Evolutionary conservation across 139 green algal genomes (phyloP).

Genomic region (Tetraselmis chui): DNA sequence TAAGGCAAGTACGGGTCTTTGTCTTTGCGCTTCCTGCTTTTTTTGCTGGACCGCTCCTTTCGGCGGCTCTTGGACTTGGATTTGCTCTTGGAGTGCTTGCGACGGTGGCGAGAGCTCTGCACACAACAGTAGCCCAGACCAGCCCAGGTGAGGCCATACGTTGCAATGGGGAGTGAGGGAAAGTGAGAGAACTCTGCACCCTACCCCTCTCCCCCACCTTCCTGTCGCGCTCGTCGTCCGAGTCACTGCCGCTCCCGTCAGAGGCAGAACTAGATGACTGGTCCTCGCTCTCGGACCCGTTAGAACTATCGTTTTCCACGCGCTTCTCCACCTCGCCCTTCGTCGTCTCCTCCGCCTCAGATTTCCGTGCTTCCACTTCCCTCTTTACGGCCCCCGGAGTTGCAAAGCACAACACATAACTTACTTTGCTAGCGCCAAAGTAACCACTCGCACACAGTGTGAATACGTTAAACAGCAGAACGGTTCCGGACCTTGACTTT

Average conservation of each 20-base stretch:
- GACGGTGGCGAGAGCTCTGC: not conserved
- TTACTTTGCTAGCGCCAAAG: too few species aligned
- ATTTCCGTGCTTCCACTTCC: too few species aligned
- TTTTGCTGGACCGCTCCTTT: conserved; percentile 4
- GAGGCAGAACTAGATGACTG: not conserved
- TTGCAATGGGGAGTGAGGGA: too few species aligned
- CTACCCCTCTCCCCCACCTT: not conserved
- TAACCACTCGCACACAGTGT: too few species aligned
- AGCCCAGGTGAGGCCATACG: too few species aligned
- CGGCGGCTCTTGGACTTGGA: conserved; percentile 5
- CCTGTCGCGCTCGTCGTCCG: conserved; percentile 6
- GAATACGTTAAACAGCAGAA: too few species aligned
- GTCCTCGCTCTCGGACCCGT: not conserved
- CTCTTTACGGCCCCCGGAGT: too few species aligned
- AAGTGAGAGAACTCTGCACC: too few species aligned
- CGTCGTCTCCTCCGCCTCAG: conserved; percentile 17
- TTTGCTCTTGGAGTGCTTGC: not conserved
- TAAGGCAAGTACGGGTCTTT: too few species aligned
- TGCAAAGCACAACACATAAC: too few species aligned
- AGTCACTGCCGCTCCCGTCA: conserved; percentile 12
- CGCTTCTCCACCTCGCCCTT: conserved; percentile 16
- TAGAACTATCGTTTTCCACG: too few species aligned
- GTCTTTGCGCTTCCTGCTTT: conserved; percentile 18
- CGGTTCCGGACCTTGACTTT: not conserved
- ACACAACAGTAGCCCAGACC: too few species aligned